A percentile compares a stretch with the other conserved stretches of the same genome.
Evolutionary conservation across 805 yeast genomes (phyloP).

Genomic region (Blastobotrys terrestris): DNA sequence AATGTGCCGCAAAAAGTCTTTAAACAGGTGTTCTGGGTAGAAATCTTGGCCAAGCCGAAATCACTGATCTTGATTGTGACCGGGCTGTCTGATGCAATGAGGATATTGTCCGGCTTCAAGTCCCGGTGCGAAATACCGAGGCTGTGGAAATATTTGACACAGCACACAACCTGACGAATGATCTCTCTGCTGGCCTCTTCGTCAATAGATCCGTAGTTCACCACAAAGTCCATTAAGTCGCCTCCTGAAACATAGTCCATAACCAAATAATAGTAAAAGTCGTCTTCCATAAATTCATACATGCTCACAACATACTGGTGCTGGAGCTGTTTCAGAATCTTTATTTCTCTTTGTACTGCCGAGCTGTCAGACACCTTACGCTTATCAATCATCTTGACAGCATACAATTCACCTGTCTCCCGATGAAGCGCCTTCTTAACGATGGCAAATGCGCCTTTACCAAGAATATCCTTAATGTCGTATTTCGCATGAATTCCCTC

Average conservation of each 20-base stretch:
- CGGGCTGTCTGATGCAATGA: constrained; percentile 87
- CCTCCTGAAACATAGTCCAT: constrained; percentile 98
- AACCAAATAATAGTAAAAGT: constrained; percentile 72
- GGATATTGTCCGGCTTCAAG: constrained; percentile 90
- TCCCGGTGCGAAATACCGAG: constrained; percentile 95
- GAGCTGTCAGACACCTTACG: constrained; percentile 68
- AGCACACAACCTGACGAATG: constrained; percentile 74
- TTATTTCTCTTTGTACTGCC: constrained; percentile 82
- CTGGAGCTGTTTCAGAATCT: constrained; percentile 65
- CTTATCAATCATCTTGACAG: constrained; percentile 84
- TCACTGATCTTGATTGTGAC: constrained; percentile 90
- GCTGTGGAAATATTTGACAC: constrained; percentile 80
- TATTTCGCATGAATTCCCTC: constrained; percentile 64
- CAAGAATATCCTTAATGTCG: constrained; percentile 75
- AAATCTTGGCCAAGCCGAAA: constrained; percentile 90
- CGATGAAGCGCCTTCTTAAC: constrained; percentile 89
- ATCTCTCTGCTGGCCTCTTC: constrained; percentile 88
- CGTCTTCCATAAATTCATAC: constrained; percentile 80
- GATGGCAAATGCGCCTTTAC: constrained; percentile 98
- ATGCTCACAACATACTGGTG: constrained; percentile 83
- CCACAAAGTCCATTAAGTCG: constrained; percentile 95
- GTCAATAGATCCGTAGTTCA: constrained; percentile 78
- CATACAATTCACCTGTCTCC: constrained; percentile 75
- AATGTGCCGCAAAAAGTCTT: constrained; percentile 97
- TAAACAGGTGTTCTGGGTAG: constrained; percentile 78